These are phyloP conservation scores for Dryas drummondii DNA, from an alignment of 306 rosid genomes.

Conservation along the genomic window DNA sequence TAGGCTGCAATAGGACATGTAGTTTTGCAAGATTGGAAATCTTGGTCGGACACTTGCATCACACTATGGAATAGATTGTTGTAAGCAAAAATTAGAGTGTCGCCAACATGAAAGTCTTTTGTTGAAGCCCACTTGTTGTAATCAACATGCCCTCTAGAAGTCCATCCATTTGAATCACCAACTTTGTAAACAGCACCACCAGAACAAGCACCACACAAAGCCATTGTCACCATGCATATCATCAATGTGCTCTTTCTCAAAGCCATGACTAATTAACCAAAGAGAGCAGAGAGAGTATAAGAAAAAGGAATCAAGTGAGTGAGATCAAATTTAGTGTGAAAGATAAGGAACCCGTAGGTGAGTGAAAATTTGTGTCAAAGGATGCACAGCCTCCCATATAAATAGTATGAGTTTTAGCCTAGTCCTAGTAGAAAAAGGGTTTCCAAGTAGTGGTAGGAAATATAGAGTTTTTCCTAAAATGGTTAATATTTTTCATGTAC, in stretches of 20 bases:
- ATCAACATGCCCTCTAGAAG: constrained; percentile 27
- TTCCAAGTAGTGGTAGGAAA: too few relatives aligned
- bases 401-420: too few relatives aligned
- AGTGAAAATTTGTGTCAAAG: too few relatives aligned
- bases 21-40: constrained; percentile 22
- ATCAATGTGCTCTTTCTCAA: neutral
- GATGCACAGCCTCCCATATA: too few relatives aligned
- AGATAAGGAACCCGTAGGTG: too few relatives aligned
- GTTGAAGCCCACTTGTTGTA: constrained; percentile 36
- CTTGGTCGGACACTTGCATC: constrained; percentile 18
- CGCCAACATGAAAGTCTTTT: constrained; percentile 30
- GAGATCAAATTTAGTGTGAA: neutral
- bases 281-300: neutral
- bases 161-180: constrained; percentile 28
- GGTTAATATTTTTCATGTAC: too few relatives aligned
- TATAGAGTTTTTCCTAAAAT: too few relatives aligned
- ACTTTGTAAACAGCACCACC: constrained; percentile 26
- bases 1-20: constrained; percentile 19
- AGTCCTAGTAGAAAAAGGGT: too few relatives aligned
- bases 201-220: neutral
- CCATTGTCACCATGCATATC: neutral
- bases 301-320: neutral
- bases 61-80: constrained; percentile 21
- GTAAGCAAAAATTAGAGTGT: constrained; percentile 28
- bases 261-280: constrained; percentile 6